These are phyloP conservation scores for Pestalotiopsis sp. DNA, from an alignment of 2,329 filamentous ascomycete species.

Conservation along the genomic window DNA sequence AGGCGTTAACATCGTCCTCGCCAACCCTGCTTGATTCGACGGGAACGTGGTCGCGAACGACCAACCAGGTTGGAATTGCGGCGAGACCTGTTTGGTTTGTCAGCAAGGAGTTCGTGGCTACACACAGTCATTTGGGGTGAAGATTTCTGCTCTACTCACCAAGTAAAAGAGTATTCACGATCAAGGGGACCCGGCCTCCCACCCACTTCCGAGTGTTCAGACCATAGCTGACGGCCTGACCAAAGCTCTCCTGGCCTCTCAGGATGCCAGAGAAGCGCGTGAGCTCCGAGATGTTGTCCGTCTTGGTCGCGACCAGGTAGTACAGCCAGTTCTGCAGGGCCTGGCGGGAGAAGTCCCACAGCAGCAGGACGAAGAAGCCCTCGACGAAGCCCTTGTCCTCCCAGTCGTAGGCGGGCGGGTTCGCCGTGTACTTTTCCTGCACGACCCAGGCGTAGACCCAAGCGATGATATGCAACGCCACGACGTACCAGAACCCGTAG, in stretches of 20 bases:
- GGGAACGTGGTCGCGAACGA: constrained; percentile 31
- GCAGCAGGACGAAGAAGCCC: constrained; percentile 68
- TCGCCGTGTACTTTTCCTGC: constrained; percentile 51
- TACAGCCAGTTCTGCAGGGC: constrained; percentile 59
- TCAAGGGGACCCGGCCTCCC: constrained; percentile 40
- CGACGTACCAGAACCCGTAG: constrained; percentile 46
- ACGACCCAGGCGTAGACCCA: constrained; percentile 58
- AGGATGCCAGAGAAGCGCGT: constrained; percentile 42
- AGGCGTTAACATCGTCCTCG: background rate
- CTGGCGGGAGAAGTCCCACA: constrained; percentile 59
- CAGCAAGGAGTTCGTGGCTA: background rate
- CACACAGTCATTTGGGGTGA: background rate
- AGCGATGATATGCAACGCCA: constrained; percentile 45
- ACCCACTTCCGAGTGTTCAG: constrained; percentile 40
- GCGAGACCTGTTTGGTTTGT: constrained; percentile 25
- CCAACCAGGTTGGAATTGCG: constrained; percentile 33
- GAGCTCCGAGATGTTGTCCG: constrained; percentile 57
- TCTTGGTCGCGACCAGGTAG: constrained; percentile 56
- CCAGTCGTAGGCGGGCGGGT: constrained; percentile 68
- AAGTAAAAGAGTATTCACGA: constrained; percentile 40
- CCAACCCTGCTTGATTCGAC: constrained; percentile 19
- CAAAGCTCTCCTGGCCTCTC: constrained; percentile 43
- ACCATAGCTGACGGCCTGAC: constrained; percentile 41
- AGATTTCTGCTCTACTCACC: constrained; percentile 25
- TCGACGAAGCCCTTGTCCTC: constrained; percentile 62